Base-by-base conservation (phyloP, 2,329 filamentous ascomycete species). In the Rosellinia necatrix region DNA sequence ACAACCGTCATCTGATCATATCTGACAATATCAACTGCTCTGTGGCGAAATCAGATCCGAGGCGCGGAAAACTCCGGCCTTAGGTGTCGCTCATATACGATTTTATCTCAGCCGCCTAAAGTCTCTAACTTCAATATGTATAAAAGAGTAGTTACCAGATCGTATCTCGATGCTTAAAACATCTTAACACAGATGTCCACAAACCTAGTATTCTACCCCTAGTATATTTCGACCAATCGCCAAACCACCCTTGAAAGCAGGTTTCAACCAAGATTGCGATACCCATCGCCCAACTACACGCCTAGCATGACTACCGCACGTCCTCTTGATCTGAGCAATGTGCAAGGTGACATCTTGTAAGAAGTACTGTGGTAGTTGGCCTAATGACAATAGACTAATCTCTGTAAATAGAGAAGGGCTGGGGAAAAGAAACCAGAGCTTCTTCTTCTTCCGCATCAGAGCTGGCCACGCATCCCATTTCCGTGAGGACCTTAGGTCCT, bases 311-410 rank as follows among this genome's bases (percentile, higher is more conserved):
- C 51, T 30, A 30, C 27, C 43, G 30, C 38, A 49, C 19, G 24
- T 12, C 53, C 58, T 13, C 54, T 62, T n/a, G 43, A 60, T 8
- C 27, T 62, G 6, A 42, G 53, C 13, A 58, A 62, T 37, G 58
- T 60, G 10, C 60, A 62, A 58, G 60, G 57, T 10, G 60, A 62
- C 29, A 62, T 60, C 19, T 37, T 62, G 60, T 62, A 21, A 49
- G 60, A 21, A 49, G 60, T 12, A 4, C 3, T 37, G 6, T 6
- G 5, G 2, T 3, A 22, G 4, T 4, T 8, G 5, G n/a, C 4
- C 25, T 4, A 12, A 10, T 29, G 0, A 3, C 13, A 15, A n/a
- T 32, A 1, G 7, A 22, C 58, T 62, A 15, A 62, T n/a, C 1
- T 19, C 12, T 6, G 10, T 8, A 4, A 4, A 37, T 21, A 62